phyloP scores from a whole-genome alignment of 176 grass and related monocot genomes.

The Zizania latifolia region DNA sequence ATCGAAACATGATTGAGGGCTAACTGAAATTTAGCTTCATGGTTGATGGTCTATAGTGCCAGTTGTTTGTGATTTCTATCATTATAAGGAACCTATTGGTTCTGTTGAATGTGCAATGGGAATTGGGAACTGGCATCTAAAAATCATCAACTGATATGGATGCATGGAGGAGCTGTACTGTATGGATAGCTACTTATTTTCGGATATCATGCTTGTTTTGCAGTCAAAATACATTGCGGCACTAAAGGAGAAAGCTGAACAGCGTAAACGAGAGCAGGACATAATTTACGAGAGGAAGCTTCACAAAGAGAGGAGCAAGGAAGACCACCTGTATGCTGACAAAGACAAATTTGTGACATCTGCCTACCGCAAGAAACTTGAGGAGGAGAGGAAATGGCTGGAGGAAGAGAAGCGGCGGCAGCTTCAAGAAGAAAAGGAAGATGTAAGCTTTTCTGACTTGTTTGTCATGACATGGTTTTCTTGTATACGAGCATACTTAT shows the following conservation, averaged over 20 bases:
- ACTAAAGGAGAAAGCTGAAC: conserved; percentile 83
- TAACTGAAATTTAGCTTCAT: not conserved
- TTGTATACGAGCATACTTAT: not conserved
- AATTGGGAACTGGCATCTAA: not conserved
- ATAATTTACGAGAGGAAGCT: conserved; percentile 91
- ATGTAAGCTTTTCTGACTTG: conserved; percentile 58
- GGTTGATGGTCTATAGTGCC: not conserved
- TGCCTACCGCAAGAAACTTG: conserved; percentile 91
- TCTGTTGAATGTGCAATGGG: not conserved
- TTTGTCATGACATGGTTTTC: not conserved
- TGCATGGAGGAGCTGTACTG: not conserved
- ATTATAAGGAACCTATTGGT: not conserved
- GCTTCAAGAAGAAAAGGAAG: conserved; percentile 78
- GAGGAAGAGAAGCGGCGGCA: conserved; percentile 74
- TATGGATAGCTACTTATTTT: not conserved
- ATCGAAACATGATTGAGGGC: not conserved
- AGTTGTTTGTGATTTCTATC: not conserved
- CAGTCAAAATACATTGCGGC: conserved; percentile 92
- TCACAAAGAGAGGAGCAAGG: conserved; percentile 91
- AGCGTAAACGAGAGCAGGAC: conserved; percentile 84
- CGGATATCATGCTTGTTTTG: conserved; percentile 5
- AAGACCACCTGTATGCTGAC: conserved; percentile 74
- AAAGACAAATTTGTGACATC: conserved; percentile 94
- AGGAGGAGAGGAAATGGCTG: conserved; percentile 78
- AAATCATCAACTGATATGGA: not conserved